A percentile compares a stretch with the other conserved stretches of the same genome.
Conservation (phyloP, 2,329 filamentous ascomycete species). For the Zasmidium cellare region DNA sequence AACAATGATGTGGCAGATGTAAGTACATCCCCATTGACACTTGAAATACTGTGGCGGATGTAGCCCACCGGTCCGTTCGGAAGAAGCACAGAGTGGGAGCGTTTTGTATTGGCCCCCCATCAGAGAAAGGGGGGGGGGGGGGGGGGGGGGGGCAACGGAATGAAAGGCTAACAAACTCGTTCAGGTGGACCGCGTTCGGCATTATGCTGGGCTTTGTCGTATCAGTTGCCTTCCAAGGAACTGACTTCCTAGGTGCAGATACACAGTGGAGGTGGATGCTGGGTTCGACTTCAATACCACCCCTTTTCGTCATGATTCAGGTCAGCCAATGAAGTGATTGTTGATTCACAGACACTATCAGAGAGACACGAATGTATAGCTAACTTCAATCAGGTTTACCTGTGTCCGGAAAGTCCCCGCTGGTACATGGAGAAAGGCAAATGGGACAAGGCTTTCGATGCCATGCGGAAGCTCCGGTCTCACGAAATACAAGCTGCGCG, state of each 20-base stretch:
- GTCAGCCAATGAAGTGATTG: too few species aligned
- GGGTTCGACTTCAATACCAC: constrained; percentile 42
- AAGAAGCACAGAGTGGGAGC: too few species aligned
- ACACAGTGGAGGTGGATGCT: constrained; percentile 32
- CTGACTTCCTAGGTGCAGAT: constrained; percentile 24
- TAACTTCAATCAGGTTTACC: too few species aligned
- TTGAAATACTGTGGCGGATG: too few species aligned
- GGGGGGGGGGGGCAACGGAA: too few species aligned
- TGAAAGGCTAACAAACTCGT: too few species aligned
- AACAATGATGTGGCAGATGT: constrained; percentile 50
- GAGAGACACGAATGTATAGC: too few species aligned
- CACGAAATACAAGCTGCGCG: constrained; percentile 40
- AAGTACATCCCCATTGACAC: too few species aligned
- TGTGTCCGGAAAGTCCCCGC: constrained; percentile 44
- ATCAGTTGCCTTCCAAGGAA: constrained; percentile 40
- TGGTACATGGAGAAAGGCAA: constrained; percentile 43
- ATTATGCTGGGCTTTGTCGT: constrained; percentile 48
- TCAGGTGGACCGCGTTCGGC: constrained; percentile 40
- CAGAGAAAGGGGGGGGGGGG: too few species aligned
- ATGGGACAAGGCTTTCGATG: constrained; percentile 38
- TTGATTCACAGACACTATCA: too few species aligned
- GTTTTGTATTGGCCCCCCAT: too few species aligned
- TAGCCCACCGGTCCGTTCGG: not conserved
- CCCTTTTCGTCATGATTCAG: constrained; percentile 32
- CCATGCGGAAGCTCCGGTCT: constrained; percentile 36